These are phyloP conservation scores for Aspergillus asperescens DNA, from an alignment of 495 filamentous ascomycete species.

Conservation along the genomic window DNA sequence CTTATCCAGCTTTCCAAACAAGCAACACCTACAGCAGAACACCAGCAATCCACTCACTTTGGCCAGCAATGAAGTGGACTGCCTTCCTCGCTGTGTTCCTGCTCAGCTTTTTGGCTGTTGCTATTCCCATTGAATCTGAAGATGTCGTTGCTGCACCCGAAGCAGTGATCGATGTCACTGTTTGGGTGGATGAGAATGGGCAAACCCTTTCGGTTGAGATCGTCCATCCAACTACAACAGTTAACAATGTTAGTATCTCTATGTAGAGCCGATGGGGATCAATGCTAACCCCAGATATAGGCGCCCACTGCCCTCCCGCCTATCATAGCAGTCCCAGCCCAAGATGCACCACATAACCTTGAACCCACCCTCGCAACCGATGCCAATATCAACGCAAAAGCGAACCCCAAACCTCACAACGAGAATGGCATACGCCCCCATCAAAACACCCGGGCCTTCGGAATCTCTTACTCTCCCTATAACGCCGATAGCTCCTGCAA, in stretches of 20 bases:
- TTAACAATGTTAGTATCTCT: neutral
- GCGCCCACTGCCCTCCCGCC: conserved; percentile 7
- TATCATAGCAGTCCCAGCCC: conserved; percentile 4
- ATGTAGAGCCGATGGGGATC: neutral
- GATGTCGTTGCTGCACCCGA: conserved; percentile 16
- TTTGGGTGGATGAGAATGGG: conserved; percentile 62
- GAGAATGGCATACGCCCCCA: conserved; percentile 2
- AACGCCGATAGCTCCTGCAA: conserved; percentile 63
- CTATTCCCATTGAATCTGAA: conserved; percentile 6
- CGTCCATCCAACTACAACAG: neutral
- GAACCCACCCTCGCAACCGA: conserved; percentile 12
- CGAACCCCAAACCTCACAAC: neutral
- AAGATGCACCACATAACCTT: conserved; percentile 1
- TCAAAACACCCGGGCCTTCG: conserved; percentile 25
- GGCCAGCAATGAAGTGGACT: conserved; percentile 13
- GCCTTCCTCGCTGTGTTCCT: conserved; percentile 10
- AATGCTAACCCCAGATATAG: neutral
- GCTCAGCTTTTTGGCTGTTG: conserved; percentile 6
- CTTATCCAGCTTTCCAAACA: neutral
- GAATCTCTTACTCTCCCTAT: conserved; percentile 73
- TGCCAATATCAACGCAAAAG: conserved; percentile 6
- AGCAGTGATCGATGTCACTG: conserved; percentile 44
- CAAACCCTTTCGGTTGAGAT: conserved; percentile 38
- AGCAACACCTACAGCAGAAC: neutral
- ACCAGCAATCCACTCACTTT: neutral